A percentile compares a stretch with the other conserved stretches of the same genome.
Conservation (phyloP, 805 yeast genomes). For the Candida caryicola region DNA sequence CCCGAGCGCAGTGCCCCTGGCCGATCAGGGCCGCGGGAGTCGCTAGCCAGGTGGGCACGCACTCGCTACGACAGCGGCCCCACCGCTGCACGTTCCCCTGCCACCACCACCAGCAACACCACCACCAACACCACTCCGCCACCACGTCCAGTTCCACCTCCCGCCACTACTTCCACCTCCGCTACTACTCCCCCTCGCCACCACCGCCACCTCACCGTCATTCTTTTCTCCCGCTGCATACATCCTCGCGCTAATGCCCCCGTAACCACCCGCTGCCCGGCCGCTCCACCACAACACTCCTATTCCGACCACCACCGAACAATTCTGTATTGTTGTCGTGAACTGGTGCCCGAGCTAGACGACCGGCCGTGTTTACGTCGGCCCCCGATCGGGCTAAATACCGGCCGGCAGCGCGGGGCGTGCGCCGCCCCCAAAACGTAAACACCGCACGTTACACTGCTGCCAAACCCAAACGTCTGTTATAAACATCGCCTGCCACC, state of each 20-base stretch:
- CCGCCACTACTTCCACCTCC: no score
- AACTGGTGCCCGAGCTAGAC: not conserved
- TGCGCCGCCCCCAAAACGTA: conserved; percentile 7
- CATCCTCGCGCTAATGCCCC: not conserved
- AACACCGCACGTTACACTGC: conserved; percentile 5
- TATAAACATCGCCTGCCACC: not conserved
- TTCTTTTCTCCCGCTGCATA: not conserved
- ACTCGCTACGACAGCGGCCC: no score
- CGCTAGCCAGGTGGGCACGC: no score
- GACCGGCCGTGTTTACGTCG: not conserved
- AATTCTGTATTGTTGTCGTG: conserved; percentile 4
- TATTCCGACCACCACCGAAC: not conserved
- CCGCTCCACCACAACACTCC: not conserved
- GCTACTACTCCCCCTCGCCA: no score
- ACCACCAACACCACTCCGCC: no score
- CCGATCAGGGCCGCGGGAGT: no score
- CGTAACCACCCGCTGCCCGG: not conserved
- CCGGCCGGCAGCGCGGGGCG: not conserved
- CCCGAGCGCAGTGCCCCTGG: no score
- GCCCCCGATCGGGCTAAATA: not conserved
- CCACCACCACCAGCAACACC: no score
- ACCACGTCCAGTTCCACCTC: no score
- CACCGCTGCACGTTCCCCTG: no score
- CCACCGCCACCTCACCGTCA: not conserved
- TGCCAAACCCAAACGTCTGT: not conserved